These are phyloP conservation scores for Atkinsonella texensis DNA, from an alignment of 2,329 filamentous ascomycete species.

Conservation along the genomic window DNA sequence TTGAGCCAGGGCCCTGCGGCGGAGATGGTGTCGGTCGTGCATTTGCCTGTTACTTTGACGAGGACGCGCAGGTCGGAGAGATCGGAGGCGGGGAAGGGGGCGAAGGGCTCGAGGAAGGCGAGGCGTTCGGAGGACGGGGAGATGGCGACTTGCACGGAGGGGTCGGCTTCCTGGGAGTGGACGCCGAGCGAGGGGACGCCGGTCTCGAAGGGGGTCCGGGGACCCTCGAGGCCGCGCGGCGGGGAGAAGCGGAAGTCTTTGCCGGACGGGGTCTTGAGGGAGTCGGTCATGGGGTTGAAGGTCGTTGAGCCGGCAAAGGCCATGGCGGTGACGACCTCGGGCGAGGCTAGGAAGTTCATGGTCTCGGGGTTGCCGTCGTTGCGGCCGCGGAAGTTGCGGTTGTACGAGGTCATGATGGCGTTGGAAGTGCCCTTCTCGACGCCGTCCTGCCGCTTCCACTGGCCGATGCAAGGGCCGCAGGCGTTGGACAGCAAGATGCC, in stretches of 20 bases:
- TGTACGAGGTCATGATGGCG: conserved; percentile 94
- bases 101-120: conserved; percentile 82
- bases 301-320: conserved; percentile 83
- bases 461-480: conserved; percentile 86
- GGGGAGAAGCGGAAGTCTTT: conserved; percentile 75
- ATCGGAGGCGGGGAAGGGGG: conserved; percentile 66
- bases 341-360: conserved; percentile 97
- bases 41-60: conserved; percentile 94
- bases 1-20: conserved; percentile 96
- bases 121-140: conserved; percentile 82
- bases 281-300: conserved; percentile 92
- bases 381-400: conserved; percentile 93
- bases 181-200: conserved; percentile 67
- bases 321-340: conserved; percentile 94
- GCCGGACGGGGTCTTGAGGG: conserved; percentile 67
- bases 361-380: conserved; percentile 95
- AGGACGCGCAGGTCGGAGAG: conserved; percentile 71
- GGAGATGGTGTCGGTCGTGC: conserved; percentile 97
- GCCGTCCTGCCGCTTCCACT: conserved; percentile 87
- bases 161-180: conserved; percentile 58
- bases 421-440: conserved; percentile 77
- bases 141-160: conserved; percentile 61
- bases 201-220: conserved; percentile 55
- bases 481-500: conserved; percentile 89
- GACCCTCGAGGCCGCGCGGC: conserved; percentile 57